These are phyloP conservation scores for Excoecaria cochinchinensis DNA, from an alignment of 345 rosid genomes.

Conservation along the genomic window DNA sequence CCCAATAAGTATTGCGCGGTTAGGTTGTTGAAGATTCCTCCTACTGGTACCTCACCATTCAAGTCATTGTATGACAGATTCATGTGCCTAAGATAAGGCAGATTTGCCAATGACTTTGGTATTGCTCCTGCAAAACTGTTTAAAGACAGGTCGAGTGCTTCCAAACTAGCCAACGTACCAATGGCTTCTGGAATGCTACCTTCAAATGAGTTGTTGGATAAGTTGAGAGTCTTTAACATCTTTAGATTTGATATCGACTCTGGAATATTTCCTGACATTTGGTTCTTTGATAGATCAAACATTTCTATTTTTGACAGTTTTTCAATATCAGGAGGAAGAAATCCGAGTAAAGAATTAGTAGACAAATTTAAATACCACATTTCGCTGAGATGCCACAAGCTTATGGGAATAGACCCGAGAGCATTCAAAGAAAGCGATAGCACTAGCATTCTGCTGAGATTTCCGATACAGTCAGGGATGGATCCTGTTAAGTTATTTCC, in stretches of 20 bases:
- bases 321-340: not conserved
- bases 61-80: constrained; percentile 1
- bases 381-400: not conserved
- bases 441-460: constrained; percentile 3
- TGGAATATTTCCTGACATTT: not conserved
- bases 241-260: not conserved
- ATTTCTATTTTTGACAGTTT: not conserved
- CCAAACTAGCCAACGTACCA: not conserved
- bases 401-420: not conserved
- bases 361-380: constrained; percentile 2
- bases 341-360: not conserved
- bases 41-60: not conserved
- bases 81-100: not conserved
- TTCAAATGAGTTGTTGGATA: not conserved
- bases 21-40: constrained; percentile 1
- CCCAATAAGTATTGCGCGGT: not conserved
- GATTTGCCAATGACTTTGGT: not conserved
- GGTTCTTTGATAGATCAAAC: constrained; percentile 3
- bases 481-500: not conserved
- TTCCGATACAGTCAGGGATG: not conserved
- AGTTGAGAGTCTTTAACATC: not conserved
- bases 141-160: not conserved
- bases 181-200: constrained; percentile 2
- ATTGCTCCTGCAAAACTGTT: not conserved
- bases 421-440: not conserved